Percentiles rank a stretch among this genome's conserved stretches.
Conservation (phyloP, 805 yeast species). For the Saccharomycopsis amapae region DNA sequence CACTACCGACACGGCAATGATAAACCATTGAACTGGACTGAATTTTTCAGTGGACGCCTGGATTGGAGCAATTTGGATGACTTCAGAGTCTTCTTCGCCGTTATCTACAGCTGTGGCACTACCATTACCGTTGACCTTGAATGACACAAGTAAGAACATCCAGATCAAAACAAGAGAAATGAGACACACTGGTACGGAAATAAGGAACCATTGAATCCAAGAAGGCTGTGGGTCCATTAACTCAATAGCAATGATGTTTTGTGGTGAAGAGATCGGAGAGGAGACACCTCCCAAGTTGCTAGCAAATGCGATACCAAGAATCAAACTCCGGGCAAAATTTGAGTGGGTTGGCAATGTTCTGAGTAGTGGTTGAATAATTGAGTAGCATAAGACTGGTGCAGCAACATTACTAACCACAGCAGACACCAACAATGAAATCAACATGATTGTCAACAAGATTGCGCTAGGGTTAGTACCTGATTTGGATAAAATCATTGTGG, state of each 20-base stretch:
- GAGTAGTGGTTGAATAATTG: constrained; percentile 84
- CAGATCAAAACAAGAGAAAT: constrained; percentile 62
- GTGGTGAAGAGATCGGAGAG: constrained; percentile 96
- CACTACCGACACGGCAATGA: constrained; percentile 52
- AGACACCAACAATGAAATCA: constrained; percentile 75
- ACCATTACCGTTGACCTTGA: constrained; percentile 43
- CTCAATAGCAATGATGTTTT: constrained; percentile 84
- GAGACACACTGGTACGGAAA: constrained; percentile 72
- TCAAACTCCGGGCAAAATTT: constrained; percentile 72
- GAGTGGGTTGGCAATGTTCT: constrained; percentile 77
- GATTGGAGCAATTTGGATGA: constrained; percentile 43
- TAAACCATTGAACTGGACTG: constrained; percentile 67
- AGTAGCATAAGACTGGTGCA: constrained; percentile 88
- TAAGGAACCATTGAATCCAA: constrained; percentile 91
- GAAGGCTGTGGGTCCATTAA: constrained; percentile 64
- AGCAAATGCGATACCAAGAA: constrained; percentile 87
- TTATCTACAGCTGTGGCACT: neutral
- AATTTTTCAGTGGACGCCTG: constrained; percentile 57
- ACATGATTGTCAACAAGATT: constrained; percentile 74
- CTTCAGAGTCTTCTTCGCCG: constrained; percentile 19
- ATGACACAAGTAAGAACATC: constrained; percentile 60
- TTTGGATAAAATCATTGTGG: constrained; percentile 70
- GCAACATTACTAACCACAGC: constrained; percentile 98
- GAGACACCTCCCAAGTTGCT: constrained; percentile 96
- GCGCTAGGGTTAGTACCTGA: constrained; percentile 84